Evolutionary conservation across 352 stramenopile species (phyloP).

Genomic region (Phytophthora megakarya): DNA sequence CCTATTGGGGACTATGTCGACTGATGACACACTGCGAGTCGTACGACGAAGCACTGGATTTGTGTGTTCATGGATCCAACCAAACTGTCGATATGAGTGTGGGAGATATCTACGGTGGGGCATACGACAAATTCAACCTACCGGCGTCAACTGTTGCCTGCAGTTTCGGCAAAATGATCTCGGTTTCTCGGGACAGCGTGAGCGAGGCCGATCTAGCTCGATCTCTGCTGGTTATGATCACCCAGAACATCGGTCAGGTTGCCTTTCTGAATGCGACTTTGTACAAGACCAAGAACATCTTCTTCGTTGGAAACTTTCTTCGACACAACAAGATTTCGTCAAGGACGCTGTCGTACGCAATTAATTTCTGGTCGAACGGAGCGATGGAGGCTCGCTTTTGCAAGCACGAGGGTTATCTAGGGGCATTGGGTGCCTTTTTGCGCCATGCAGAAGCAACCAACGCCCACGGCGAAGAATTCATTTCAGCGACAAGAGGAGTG

Average conservation of each 20-base stretch:
- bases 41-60: conserved; percentile 86
- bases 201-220: conserved; percentile 96
- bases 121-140: conserved; percentile 95
- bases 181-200: conserved; percentile 64
- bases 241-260: conserved; percentile 98
- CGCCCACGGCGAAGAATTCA: conserved; percentile 67
- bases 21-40: conserved; percentile 91
- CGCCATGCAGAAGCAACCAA: conserved; percentile 79
- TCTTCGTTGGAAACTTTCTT: conserved; percentile 98
- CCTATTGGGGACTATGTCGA: conserved; percentile 98
- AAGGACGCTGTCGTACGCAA: conserved; percentile 93
- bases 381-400: conserved; percentile 93
- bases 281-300: conserved; percentile 97
- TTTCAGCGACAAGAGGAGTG: conserved; percentile 39
- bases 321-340: conserved; percentile 97
- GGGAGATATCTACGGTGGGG: conserved; percentile 98
- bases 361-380: conserved; percentile 99
- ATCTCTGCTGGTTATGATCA: conserved; percentile 98
- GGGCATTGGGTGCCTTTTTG: conserved; percentile 97
- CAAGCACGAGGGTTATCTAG: conserved; percentile 98
- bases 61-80: conserved; percentile 81
- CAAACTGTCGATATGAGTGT: conserved; percentile 97
- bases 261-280: conserved; percentile 98
- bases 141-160: conserved; percentile 93
- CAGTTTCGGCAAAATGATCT: conserved; percentile 96